phyloP scores from a whole-genome alignment of 768 basidiomycete species.

The Boletus patriciae region DNA sequence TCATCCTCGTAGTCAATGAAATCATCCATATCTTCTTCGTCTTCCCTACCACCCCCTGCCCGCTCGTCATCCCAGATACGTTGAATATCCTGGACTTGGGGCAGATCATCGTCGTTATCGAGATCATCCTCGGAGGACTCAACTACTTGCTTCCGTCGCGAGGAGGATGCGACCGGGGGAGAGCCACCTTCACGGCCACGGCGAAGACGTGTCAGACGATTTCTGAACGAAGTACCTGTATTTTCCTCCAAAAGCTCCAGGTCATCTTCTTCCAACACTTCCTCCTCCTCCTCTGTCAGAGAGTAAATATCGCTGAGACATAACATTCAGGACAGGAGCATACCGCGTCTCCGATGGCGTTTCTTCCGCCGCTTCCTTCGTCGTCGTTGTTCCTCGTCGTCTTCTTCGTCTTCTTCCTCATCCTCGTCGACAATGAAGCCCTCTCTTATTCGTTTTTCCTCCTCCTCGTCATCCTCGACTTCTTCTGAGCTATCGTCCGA shows the following conservation, averaged over 20 bases:
- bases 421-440: slow-evolving; percentile 95
- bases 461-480: slow-evolving; percentile 89
- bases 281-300: slow-evolving; percentile 50
- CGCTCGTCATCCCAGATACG: slow-evolving; percentile 80
- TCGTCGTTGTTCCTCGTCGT: slow-evolving; percentile 54
- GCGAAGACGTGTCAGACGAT: slow-evolving; percentile 71
- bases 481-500: slow-evolving; percentile 88
- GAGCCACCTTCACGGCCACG: slow-evolving; percentile 74
- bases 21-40: slow-evolving; percentile 67
- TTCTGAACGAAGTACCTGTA: slow-evolving; percentile 76
- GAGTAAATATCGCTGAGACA: slow-evolving; percentile 10
- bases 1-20: slow-evolving; percentile 80
- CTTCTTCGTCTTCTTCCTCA: slow-evolving; percentile 81
- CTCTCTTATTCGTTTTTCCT: slow-evolving; percentile 72
- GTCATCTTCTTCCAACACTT: slow-evolving; percentile 82
- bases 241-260: slow-evolving; percentile 83
- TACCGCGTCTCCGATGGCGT: slow-evolving; percentile 56
- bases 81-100: slow-evolving; percentile 58
- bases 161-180: slow-evolving; percentile 60
- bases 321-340: slow-evolving; percentile 20
- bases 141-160: slow-evolving; percentile 56
- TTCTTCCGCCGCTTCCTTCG: slow-evolving; percentile 68
- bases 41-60: slow-evolving; percentile 44
- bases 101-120: slow-evolving; percentile 51
- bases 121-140: slow-evolving; percentile 81